These are phyloP conservation scores for Apophysomyces elegans DNA, from an alignment of 371 early-diverging fungal genomes.

Conservation along the genomic window DNA sequence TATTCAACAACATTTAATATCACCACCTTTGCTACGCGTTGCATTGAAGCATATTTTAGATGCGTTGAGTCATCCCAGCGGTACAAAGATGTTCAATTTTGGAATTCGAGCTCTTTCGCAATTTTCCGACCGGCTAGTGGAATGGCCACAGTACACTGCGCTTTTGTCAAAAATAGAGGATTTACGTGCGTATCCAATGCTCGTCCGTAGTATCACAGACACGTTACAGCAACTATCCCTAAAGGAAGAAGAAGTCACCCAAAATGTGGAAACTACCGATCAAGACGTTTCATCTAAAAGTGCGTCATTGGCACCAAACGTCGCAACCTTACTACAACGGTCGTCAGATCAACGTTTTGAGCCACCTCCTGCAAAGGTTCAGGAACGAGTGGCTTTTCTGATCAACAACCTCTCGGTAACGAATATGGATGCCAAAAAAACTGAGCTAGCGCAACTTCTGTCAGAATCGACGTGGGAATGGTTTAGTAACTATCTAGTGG, in stretches of 20 bases:
- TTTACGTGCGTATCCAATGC: slow-evolving; percentile 53
- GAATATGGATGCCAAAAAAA: slow-evolving; percentile 81
- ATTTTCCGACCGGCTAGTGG: slow-evolving; percentile 80
- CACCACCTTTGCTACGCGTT: slow-evolving; percentile 73
- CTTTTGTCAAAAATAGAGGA: slow-evolving; percentile 81
- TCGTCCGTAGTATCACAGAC: slow-evolving; percentile 33
- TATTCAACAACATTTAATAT: slow-evolving; percentile 83
- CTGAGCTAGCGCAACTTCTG: slow-evolving; percentile 81
- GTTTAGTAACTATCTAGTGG: slow-evolving; percentile 93
- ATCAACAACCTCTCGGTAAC: slow-evolving; percentile 91
- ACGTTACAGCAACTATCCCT: slow-evolving; percentile 36
- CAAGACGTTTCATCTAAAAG: background rate
- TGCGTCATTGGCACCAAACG: slow-evolving; percentile 32
- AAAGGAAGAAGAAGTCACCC: background rate
- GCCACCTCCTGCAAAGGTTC: slow-evolving; percentile 71
- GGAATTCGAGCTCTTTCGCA: slow-evolving; percentile 86
- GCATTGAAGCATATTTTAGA: slow-evolving; percentile 86
- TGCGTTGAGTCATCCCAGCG: slow-evolving; percentile 77
- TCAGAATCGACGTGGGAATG: slow-evolving; percentile 72
- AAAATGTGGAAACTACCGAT: background rate
- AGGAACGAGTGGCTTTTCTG: slow-evolving; percentile 93
- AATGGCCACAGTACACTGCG: slow-evolving; percentile 91
- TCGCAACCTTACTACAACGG: slow-evolving; percentile 25
- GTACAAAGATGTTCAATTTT: slow-evolving; percentile 89
- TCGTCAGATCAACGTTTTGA: slow-evolving; percentile 34